Conservation (phyloP, 2,329 filamentous ascomycete genomes). For the Dactylonectria macrodidyma region DNA sequence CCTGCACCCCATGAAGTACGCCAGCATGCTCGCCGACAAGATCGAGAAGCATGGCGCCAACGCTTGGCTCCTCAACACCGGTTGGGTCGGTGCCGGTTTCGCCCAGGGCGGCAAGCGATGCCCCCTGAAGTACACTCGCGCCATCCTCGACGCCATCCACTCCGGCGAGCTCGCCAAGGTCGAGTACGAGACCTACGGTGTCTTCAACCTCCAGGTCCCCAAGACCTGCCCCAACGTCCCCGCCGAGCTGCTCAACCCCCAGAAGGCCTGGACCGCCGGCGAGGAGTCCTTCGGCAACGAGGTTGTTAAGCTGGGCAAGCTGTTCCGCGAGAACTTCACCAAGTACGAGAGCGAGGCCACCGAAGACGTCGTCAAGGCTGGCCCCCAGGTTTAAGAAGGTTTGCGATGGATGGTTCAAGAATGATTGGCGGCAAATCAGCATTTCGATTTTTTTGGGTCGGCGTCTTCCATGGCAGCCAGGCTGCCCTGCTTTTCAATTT, state of each 20-base stretch:
- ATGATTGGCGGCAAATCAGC: conserved; percentile 40
- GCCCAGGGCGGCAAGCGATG: conserved; percentile 95
- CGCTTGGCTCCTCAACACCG: conserved; percentile 98
- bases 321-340: conserved; percentile 98
- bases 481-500: conserved; percentile 45
- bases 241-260: conserved; percentile 92
- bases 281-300: conserved; percentile 86
- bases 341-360: conserved; percentile 93
- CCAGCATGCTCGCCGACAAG: conserved; percentile 98
- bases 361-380: conserved; percentile 80
- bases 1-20: conserved; percentile 99
- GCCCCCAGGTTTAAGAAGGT: conserved; percentile 59
- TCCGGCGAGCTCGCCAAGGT: conserved; percentile 93
- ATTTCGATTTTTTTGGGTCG: conserved; percentile 46
- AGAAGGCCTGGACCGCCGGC: conserved; percentile 90
- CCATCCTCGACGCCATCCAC: conserved; percentile 98
- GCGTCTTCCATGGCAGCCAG: conserved; percentile 49
- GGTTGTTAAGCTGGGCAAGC: conserved; percentile 88
- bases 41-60: conserved; percentile 95
- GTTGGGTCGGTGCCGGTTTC: conserved; percentile 94
- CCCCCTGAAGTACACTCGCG: conserved; percentile 98
- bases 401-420: conserved; percentile 13
- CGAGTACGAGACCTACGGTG: conserved; percentile 94
- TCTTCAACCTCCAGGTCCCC: conserved; percentile 98
- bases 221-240: conserved; percentile 92